Evolutionary conservation across 352 stramenopile species (phyloP).

Genomic region (Phytophthora cryptogea): DNA sequence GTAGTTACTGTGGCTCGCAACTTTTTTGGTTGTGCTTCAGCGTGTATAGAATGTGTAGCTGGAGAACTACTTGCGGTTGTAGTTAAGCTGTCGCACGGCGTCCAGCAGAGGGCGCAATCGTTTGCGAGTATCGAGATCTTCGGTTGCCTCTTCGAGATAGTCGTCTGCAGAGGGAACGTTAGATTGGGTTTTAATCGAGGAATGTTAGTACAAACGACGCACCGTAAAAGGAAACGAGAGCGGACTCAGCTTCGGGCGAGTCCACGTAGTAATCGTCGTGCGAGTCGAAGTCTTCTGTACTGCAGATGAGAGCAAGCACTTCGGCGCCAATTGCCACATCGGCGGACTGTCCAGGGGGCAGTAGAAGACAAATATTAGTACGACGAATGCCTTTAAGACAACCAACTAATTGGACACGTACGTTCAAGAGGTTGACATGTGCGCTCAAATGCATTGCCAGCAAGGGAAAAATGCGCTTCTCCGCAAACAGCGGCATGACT

Average conservation of each 20-base stretch:
- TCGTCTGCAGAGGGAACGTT: conserved; percentile 48
- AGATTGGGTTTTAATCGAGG: background rate
- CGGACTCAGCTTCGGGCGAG: conserved; percentile 59
- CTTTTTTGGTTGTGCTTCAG: background rate
- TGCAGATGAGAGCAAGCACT: conserved; percentile 75
- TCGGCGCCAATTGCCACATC: conserved; percentile 69
- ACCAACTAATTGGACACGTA: conserved; percentile 23
- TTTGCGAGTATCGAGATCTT: conserved; percentile 72
- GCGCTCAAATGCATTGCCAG: conserved; percentile 77
- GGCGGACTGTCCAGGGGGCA: background rate
- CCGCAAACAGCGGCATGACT: conserved; percentile 84
- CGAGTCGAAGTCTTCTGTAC: conserved; percentile 76
- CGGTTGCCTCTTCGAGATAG: conserved; percentile 63
- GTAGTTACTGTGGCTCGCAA: background rate
- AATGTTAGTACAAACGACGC: conserved; percentile 3
- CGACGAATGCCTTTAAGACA: background rate
- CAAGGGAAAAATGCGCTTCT: conserved; percentile 82
- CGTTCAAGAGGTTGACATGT: conserved; percentile 54
- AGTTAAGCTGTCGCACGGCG: conserved; percentile 46
- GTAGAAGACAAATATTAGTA: background rate
- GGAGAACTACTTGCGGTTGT: conserved; percentile 7
- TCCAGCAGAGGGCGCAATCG: conserved; percentile 75
- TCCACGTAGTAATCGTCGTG: conserved; percentile 34
- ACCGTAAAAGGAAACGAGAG: conserved; percentile 64
- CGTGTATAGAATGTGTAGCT: background rate